Evolutionary conservation across 306 rosid species (phyloP).

Genomic region (Comarum palustre): DNA sequence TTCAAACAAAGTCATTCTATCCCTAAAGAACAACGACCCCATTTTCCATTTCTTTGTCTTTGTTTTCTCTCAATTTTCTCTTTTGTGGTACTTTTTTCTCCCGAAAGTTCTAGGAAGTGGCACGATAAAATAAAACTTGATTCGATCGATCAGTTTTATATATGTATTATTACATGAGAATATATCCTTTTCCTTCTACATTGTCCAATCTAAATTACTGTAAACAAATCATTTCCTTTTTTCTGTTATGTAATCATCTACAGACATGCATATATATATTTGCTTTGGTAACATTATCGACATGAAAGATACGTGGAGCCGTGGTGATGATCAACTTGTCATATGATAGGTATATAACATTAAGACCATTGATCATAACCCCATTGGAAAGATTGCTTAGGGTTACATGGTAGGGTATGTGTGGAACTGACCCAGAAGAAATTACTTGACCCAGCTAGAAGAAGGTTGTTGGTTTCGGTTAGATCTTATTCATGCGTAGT

Average conservation of each 20-base stretch:
- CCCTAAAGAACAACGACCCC: slow-evolving; percentile 40
- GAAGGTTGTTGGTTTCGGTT: slow-evolving; percentile 9
- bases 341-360: background rate
- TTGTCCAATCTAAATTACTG: background rate
- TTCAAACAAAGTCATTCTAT: slow-evolving; percentile 22
- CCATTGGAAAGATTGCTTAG: too few species aligned
- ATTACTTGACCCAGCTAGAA: background rate
- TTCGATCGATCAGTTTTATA: background rate
- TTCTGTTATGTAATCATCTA: too few species aligned
- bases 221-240: background rate
- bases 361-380: background rate
- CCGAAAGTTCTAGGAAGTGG: slow-evolving; percentile 29
- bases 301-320: slow-evolving; percentile 17
- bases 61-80: background rate
- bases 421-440: slow-evolving; percentile 2
- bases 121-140: slow-evolving; percentile 14
- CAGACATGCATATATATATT: background rate
- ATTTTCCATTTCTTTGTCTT: slow-evolving; percentile 12
- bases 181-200: slow-evolving; percentile 53
- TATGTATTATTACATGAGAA: background rate
- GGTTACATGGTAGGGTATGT: slow-evolving; percentile 6
- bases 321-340: background rate
- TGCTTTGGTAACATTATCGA: background rate
- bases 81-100: slow-evolving; percentile 37
- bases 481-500: background rate